Percentiles rank a stretch among this genome's conserved stretches.
phyloP scores from a whole-genome alignment of 352 stramenopile species.

The Phytopythium sindhum region DNA sequence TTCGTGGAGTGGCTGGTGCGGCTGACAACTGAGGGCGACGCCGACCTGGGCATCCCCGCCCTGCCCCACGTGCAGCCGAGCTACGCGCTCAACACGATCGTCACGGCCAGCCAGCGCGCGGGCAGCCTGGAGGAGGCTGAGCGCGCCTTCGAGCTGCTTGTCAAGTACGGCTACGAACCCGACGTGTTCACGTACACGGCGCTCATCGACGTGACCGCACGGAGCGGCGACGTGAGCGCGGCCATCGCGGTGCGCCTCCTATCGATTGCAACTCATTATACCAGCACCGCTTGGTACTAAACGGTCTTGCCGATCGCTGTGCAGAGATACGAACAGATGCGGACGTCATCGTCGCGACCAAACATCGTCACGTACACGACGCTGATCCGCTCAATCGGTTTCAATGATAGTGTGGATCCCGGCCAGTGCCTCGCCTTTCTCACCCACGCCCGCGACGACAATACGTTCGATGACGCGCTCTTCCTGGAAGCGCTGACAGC shows the following conservation, averaged over 20 bases:
- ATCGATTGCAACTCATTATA: background rate
- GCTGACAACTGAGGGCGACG: conserved; percentile 43
- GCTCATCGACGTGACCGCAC: conserved; percentile 70
- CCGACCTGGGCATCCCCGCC: conserved; percentile 29
- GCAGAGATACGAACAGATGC: conserved; percentile 66
- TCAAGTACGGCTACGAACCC: conserved; percentile 48
- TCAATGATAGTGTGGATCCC: conserved; percentile 29
- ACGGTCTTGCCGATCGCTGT: background rate
- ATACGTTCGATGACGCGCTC: conserved; percentile 60
- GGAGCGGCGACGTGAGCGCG: conserved; percentile 36
- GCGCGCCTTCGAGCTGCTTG: conserved; percentile 55
- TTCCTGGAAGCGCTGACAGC: conserved; percentile 57
- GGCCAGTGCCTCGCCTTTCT: conserved; percentile 47
- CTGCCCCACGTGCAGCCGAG: conserved; percentile 50
- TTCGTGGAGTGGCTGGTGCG: conserved; percentile 72
- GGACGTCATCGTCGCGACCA: conserved; percentile 44
- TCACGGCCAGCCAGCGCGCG: conserved; percentile 68
- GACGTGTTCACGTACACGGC: conserved; percentile 83
- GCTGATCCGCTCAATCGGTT: conserved; percentile 45
- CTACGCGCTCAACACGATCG: conserved; percentile 77
- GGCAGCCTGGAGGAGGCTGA: conserved; percentile 51
- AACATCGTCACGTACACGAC: conserved; percentile 82
- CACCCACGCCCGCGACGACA: conserved; percentile 35
- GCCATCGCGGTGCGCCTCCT: conserved; percentile 38
- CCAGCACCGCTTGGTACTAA: background rate